Evolutionary conservation across 768 basidiomycete genomes (phyloP), one percentile per base, ranked within the genome.

Genomic region (Imleria badia): DNA sequence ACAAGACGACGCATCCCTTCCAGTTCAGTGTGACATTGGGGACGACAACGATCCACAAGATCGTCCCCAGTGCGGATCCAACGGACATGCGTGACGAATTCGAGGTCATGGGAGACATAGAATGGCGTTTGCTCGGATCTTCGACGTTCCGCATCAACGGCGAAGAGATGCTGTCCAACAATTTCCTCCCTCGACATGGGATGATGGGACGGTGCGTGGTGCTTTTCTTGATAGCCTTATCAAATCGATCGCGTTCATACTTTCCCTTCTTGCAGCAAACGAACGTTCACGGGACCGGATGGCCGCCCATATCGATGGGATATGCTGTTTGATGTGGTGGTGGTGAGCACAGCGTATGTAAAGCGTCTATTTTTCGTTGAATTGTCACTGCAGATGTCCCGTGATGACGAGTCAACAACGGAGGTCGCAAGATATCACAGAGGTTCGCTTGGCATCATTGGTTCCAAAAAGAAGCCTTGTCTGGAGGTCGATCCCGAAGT

Each of bases 261-360:
- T 23, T 17, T 12, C 7, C 3, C 3, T 15, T 30, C 20, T 38
- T 20, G 19, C 49, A 64, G 61, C 1, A 55, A 62, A 22, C 60
- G 58, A 14, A 58, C 66, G 3, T 75, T 75, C 47, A 64, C 48
- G 6, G 71, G 71, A 0, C 68, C 58, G 12, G 72, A 75, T 48
- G 68, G 67, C 8, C 57, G 45, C 20, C 59, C 67, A 38, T 73
- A 73, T 35, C 55, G 65, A 12, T 75, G 73, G 74, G 52, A 59
- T 9, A 51, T 73, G 45, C 48, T 59, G 6, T 45, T 46, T 9
- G 26, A 11, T 7, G 35, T 44, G 0, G 62, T 62, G 4, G 53
- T 60, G 40, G 62, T 64, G 29, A 10, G 60, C 36, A 3, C 20
- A 14, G 14, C 19, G 6, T 2, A 22, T 13, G 8, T 19, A 7